Evolutionary conservation across 805 yeast genomes (phyloP), one percentile per base, ranked within the genome.

Genomic region (Starmerella roubikii): DNA sequence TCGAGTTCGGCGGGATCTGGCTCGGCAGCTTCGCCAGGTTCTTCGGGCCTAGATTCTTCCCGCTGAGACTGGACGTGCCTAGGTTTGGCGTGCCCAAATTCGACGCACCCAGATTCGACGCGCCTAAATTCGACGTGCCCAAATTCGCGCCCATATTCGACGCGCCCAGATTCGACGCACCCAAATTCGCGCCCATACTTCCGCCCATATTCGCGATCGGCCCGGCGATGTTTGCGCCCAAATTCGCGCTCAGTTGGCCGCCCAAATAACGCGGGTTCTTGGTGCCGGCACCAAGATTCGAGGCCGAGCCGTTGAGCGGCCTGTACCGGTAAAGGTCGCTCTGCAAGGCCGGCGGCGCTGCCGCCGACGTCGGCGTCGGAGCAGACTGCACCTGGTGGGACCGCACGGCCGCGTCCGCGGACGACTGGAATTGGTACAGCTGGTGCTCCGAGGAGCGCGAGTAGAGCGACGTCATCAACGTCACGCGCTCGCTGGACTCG

Each of bases 401-500:
- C 27, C 35, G 40, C 25, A 21, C 29, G 29, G 29, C 42, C 30
- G 27, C 33, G 28, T 38, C 42, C 22, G 44, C 21, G 21, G 41
- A 18, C 17, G 47, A 26, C 21, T 35, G 24, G 37, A 27, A 45
- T 35, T 43, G 49, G 34, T 35, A 37, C 23, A 47, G 40, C 43
- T 47, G 50, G 23, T 38, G 33, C 35, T 42, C 48, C 15, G 46
- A 25, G 25, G 51, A 45, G 27, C 49, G 62, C 38, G 57, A 57
- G 17, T 59, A 49, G 28, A 64, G 52, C 10, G 66, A 48, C 35
- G 55, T 49, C 35, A 63, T 45, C 9, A 67, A 54, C 23, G 64
- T 58, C 7, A 62, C 52, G 27, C 65, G 59, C 45, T 64, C 68
- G 20, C 53, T 54, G 25, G 54, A 54, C 34, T 54, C 49, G 24